Evolutionary conservation across 176 grass and related monocot genomes (phyloP).

Genomic region (Bromus sterilis): DNA sequence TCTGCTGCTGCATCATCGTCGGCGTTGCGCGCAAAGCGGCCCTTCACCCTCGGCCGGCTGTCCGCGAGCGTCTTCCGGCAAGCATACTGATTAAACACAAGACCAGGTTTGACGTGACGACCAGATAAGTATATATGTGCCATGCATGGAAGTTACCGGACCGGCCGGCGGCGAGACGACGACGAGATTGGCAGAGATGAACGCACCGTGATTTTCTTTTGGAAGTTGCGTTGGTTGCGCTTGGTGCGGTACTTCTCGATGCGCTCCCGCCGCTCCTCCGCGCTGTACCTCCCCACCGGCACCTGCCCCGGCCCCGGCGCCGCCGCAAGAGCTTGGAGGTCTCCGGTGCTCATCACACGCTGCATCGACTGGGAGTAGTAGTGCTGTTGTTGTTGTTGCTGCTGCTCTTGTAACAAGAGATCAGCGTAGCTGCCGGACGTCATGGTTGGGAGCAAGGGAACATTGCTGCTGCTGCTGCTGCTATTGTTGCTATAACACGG

Average conservation of each 20-base stretch:
- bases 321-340: background rate
- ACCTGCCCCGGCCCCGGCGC: background rate
- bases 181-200: no score
- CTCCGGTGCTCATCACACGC: background rate
- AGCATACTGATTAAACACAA: conserved; percentile 40
- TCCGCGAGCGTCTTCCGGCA: conserved; percentile 90
- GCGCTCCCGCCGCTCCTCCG: conserved; percentile 77
- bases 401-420: background rate
- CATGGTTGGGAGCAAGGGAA: background rate
- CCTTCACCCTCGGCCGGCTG: conserved; percentile 72
- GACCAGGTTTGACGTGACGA: background rate
- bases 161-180: no score
- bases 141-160: background rate
- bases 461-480: background rate
- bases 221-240: conserved; percentile 86
- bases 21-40: conserved; percentile 61
- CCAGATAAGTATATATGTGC: background rate
- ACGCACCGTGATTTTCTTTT: conserved; percentile 87
- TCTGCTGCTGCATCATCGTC: conserved; percentile 22
- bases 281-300: conserved; percentile 32
- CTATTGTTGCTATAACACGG: background rate
- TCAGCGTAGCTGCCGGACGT: background rate
- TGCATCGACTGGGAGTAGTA: background rate
- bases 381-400: background rate
- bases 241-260: conserved; percentile 83